Base-by-base conservation (phyloP, 2,329 filamentous ascomycete species). In the Fusarium torreyae region DNA sequence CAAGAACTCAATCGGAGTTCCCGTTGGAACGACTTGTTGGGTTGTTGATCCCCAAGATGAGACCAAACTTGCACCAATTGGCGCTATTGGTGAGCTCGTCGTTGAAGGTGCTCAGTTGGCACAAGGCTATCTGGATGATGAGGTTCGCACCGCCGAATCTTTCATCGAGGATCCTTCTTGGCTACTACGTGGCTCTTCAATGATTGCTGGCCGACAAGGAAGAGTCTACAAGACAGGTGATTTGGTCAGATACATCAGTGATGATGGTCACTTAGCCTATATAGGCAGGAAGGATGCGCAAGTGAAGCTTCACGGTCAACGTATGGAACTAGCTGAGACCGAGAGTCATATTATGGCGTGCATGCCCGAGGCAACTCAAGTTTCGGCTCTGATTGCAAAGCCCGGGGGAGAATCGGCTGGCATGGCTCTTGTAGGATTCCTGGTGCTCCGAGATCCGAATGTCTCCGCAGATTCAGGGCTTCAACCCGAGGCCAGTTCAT, bases 281-380 rank as follows among this genome's bases (percentile, higher is more conserved):
- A 68, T 86, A 36, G 85, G 85, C 33, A 78, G 87, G 28, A 86
- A 85, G 65, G 87, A 89, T 66, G 79, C 78, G 1, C 86, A 89
- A 71, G 80, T 88, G 39, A 89, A 89, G 68, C 75, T 89, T 11
- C 80, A 81, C 18, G 88, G 89, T 39, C 87, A 82, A 45, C 73
- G 86, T 50, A 78, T 86, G 55, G 88, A 85, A 74, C 77, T 85
- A 0, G 66, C 54, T 1, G 69, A 72, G 17, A 49, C 60, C 6
- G 69, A 71, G 38, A 38, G 66, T 10, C 57, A 66, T 5, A 26
- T 46, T 10, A 18, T 51, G 14, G 18, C 55, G 4, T 58, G 31
- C 6, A 46, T 71, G 13, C 56, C 40, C 20, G 40, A 42, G 11
- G 26, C 18, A 0, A 22, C 57, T 0, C 46, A 42, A 17, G 39